Conservation (phyloP, 495 filamentous ascomycete genomes). For the Immersiella caudata region DNA sequence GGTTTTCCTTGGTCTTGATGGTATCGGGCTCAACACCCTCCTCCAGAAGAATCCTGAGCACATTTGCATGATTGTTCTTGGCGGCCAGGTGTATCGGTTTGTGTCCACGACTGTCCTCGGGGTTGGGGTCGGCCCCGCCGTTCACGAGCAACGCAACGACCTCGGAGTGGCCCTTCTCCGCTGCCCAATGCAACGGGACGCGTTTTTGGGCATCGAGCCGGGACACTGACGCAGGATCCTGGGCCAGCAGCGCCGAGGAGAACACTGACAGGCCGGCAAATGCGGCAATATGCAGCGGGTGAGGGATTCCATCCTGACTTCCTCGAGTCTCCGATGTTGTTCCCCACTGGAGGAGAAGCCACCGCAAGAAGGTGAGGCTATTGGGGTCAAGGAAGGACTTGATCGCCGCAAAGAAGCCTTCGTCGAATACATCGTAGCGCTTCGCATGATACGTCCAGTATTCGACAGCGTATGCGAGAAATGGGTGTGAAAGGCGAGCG, state of each 20-base stretch:
- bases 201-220: conserved; percentile 14
- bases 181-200: conserved; percentile 33
- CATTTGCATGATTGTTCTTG: conserved; percentile 2
- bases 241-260: conserved; percentile 7
- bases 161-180: conserved; percentile 25
- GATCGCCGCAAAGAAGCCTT: conserved; percentile 11
- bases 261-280: conserved; percentile 23
- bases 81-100: conserved; percentile 36
- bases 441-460: conserved; percentile 24
- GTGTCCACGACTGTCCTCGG: conserved; percentile 16
- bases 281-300: conserved; percentile 23
- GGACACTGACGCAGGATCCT: conserved; percentile 16
- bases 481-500: conserved; percentile 17
- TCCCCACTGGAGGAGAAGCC: conserved; percentile 6
- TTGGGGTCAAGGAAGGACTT: conserved; percentile 2
- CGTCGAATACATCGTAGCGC: conserved; percentile 14
- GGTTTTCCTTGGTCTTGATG: conserved; percentile 28
- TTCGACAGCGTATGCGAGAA: conserved; percentile 24
- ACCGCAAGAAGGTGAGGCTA: conserved; percentile 6
- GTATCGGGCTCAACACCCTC: conserved; percentile 36
- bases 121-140: conserved; percentile 23
- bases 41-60: conserved; percentile 29
- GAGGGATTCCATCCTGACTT: not conserved
- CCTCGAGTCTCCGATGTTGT: not conserved
- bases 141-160: conserved; percentile 29